These are phyloP conservation scores for Chalciporus sp. DNA, from an alignment of 1,284 basidiomycete species.

Conservation along the genomic window DNA sequence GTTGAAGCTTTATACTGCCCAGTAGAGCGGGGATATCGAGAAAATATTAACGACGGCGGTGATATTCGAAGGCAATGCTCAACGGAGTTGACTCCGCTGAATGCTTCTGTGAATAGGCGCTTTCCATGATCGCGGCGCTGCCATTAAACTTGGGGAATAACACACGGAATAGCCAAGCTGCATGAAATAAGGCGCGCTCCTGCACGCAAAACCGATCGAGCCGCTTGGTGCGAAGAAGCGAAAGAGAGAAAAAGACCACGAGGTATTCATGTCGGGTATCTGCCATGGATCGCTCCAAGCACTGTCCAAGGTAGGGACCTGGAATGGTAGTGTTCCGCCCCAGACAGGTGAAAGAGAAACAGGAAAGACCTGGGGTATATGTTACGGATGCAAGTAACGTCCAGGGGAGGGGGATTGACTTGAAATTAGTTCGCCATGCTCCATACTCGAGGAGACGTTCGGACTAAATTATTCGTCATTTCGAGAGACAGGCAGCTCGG, in stretches of 20 bases:
- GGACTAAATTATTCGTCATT: conserved; percentile 2
- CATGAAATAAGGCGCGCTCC: conserved; percentile 36
- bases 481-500: conserved; percentile 3
- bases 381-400: not conserved
- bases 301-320: conserved; percentile 25
- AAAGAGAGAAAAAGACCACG: conserved; percentile 35
- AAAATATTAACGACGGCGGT: conserved; percentile 28
- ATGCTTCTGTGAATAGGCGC: conserved; percentile 22
- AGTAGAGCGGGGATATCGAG: conserved; percentile 22
- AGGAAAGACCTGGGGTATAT: not conserved
- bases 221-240: conserved; percentile 37
- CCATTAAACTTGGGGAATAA: conserved; percentile 26
- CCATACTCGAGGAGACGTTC: conserved; percentile 11
- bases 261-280: conserved; percentile 42
- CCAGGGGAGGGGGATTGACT: not conserved
- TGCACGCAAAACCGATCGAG: conserved; percentile 39
- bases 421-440: not conserved
- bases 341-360: conserved; percentile 9
- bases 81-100: conserved; percentile 31
- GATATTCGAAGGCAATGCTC: conserved; percentile 32
- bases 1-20: conserved; percentile 30
- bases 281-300: conserved; percentile 39
- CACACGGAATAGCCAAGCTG: conserved; percentile 32
- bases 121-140: conserved; percentile 34
- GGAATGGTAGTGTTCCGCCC: conserved; percentile 19